Evolutionary conservation across 352 stramenopile genomes (phyloP).

Genomic region (Phytophthora citrophthora): DNA sequence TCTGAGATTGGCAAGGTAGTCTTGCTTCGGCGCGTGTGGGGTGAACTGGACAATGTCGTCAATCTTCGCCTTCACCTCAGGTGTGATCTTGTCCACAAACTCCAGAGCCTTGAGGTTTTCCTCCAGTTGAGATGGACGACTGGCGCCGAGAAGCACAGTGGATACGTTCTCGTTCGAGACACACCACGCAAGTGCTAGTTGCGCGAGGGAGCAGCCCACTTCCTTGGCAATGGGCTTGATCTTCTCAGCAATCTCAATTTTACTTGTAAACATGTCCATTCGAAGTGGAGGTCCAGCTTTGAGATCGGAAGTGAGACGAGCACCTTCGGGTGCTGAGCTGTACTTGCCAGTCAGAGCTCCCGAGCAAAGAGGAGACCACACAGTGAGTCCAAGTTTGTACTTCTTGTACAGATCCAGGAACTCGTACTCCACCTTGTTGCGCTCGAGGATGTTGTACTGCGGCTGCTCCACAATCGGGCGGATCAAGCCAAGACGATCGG

Average conservation of each 20-base stretch:
- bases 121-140: slow-evolving; percentile 12
- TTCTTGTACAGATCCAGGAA: slow-evolving; percentile 23
- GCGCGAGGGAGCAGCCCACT: slow-evolving; percentile 8
- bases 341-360: slow-evolving; percentile 17
- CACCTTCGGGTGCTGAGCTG: slow-evolving; percentile 7
- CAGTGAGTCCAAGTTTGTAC: slow-evolving; percentile 22
- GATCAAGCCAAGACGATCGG: slow-evolving; percentile 6
- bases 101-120: slow-evolving; percentile 13
- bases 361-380: slow-evolving; percentile 1
- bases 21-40: neutral
- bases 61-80: slow-evolving; percentile 14
- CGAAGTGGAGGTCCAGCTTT: no score
- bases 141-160: slow-evolving; percentile 20
- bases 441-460: slow-evolving; percentile 3
- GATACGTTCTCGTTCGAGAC: slow-evolving; percentile 16
- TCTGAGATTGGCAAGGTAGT: slow-evolving; percentile 2
- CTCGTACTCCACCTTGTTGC: slow-evolving; percentile 27
- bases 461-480: slow-evolving; percentile 10
- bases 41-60: slow-evolving; percentile 6
- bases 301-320: slow-evolving; percentile 17
- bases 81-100: slow-evolving; percentile 17
- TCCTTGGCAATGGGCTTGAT: slow-evolving; percentile 15
- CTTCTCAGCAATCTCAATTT: slow-evolving; percentile 8
- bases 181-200: slow-evolving; percentile 10
- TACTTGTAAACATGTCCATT: neutral